These are phyloP conservation scores for Zoysia pacifica DNA, from an alignment of 176 grass and related monocot genomes.

Conservation along the genomic window DNA sequence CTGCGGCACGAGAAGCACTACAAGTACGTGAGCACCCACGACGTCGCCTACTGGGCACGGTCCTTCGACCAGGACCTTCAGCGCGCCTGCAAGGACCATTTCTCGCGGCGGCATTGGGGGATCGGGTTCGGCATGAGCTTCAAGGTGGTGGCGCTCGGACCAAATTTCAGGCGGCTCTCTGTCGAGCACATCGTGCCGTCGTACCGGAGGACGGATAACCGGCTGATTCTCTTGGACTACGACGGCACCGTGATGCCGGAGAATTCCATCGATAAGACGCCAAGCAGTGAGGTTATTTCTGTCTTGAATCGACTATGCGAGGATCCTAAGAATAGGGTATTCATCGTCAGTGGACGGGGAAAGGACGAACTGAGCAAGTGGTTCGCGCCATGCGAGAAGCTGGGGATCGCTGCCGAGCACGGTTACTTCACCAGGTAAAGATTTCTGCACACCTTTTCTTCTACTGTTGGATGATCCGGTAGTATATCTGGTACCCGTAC, in stretches of 20 bases:
- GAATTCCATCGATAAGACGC: constrained; percentile 59
- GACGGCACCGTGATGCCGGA: constrained; percentile 81
- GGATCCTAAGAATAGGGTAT: constrained; percentile 81
- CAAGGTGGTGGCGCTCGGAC: constrained; percentile 75
- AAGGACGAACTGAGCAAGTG: constrained; percentile 68
- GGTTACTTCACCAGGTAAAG: constrained; percentile 87
- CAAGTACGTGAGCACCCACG: constrained; percentile 86
- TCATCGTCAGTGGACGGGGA: constrained; percentile 76
- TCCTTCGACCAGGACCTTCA: constrained; percentile 85
- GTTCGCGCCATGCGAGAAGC: constrained; percentile 80
- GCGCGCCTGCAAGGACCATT: constrained; percentile 86
- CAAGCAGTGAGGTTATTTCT: constrained; percentile 70
- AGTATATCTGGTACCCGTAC: no score
- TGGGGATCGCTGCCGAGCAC: constrained; percentile 88
- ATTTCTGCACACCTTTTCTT: background rate
- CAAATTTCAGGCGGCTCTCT: constrained; percentile 71
- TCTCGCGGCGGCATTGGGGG: constrained; percentile 74
- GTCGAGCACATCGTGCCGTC: constrained; percentile 69
- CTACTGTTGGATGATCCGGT: background rate
- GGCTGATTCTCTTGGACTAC: constrained; percentile 85
- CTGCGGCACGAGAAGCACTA: constrained; percentile 94
- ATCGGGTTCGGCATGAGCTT: constrained; percentile 93
- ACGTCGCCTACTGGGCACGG: constrained; percentile 77
- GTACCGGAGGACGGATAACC: constrained; percentile 43
- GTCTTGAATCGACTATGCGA: constrained; percentile 66